Percentiles rank a stretch among this genome's conserved stretches.
Evolutionary conservation across 768 basidiomycete genomes (phyloP).

Genomic region (Sistotremastrum suecicum): DNA sequence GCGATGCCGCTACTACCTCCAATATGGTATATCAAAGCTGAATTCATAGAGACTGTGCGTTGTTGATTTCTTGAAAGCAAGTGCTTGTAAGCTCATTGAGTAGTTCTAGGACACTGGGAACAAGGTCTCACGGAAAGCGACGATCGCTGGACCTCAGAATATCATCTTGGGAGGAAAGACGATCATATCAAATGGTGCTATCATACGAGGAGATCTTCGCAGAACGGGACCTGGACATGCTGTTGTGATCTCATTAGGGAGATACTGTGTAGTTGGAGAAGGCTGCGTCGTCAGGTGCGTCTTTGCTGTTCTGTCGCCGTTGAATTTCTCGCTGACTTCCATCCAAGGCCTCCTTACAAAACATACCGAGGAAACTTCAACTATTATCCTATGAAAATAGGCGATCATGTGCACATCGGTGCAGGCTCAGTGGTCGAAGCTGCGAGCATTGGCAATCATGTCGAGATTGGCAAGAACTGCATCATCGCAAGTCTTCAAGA

Average conservation of each 20-base stretch:
- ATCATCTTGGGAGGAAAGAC: conserved; percentile 97
- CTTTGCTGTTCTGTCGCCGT: not conserved
- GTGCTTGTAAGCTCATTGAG: not conserved
- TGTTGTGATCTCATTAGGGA: conserved; percentile 83
- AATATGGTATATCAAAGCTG: conserved; percentile 66
- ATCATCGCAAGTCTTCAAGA: conserved; percentile 54
- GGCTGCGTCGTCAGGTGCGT: conserved; percentile 73
- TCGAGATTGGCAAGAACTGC: conserved; percentile 91
- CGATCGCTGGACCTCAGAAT: conserved; percentile 87
- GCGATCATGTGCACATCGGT: conserved; percentile 91
- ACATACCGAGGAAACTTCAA: conserved; percentile 87
- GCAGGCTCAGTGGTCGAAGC: conserved; percentile 85
- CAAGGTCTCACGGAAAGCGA: conserved; percentile 86
- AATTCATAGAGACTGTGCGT: conserved; percentile 77
- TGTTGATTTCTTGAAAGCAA: not conserved
- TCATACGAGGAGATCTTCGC: conserved; percentile 87
- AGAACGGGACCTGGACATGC: conserved; percentile 84
- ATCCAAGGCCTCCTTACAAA: conserved; percentile 65
- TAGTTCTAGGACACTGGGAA: conserved; percentile 75
- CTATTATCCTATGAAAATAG: conserved; percentile 96
- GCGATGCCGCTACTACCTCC: conserved; percentile 44
- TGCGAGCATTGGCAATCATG: conserved; percentile 85
- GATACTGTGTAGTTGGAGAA: conserved; percentile 87
- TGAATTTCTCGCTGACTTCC: not conserved
- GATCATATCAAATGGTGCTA: conserved; percentile 79